phyloP scores from a whole-genome alignment of 495 filamentous ascomycete genomes.

The Chaetomium tenue region DNA sequence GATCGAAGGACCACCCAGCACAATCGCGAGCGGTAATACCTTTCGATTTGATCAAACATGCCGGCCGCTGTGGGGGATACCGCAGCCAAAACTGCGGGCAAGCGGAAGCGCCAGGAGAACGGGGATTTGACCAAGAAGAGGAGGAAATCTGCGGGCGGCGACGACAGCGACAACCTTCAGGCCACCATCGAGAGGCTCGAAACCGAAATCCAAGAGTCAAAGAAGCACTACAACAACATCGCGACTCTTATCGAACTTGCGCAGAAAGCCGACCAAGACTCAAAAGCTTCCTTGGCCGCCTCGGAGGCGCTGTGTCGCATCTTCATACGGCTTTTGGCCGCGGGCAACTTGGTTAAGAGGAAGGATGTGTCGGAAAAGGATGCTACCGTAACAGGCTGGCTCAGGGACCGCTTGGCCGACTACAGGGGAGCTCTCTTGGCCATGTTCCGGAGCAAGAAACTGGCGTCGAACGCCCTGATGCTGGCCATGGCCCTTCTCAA shows the following conservation, averaged over 20 bases:
- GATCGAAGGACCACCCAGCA: not conserved
- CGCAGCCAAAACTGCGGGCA: constrained; percentile 33
- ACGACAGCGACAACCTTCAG: constrained; percentile 45
- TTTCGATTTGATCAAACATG: constrained; percentile 24
- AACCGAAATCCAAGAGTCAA: constrained; percentile 74
- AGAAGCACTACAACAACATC: constrained; percentile 91
- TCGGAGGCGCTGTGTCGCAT: constrained; percentile 82
- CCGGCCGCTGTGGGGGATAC: constrained; percentile 25
- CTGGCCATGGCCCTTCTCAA: constrained; percentile 82
- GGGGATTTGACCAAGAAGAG: constrained; percentile 50
- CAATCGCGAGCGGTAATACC: not conserved
- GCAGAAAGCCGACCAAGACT: constrained; percentile 42
- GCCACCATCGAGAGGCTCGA: constrained; percentile 67
- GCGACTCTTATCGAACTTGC: constrained; percentile 64
- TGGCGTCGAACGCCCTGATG: constrained; percentile 61
- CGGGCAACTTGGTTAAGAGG: constrained; percentile 65
- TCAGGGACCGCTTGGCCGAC: constrained; percentile 68
- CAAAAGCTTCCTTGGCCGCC: constrained; percentile 51
- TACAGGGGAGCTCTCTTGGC: constrained; percentile 59
- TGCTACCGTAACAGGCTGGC: constrained; percentile 70
- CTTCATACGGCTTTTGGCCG: constrained; percentile 78
- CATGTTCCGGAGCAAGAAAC: constrained; percentile 54
- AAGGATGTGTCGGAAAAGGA: constrained; percentile 68
- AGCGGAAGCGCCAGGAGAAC: constrained; percentile 49
- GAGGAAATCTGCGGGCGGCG: constrained; percentile 41